Conservation (phyloP, 2,329 filamentous ascomycete genomes). For the Cordyceps pruinosa region DNA sequence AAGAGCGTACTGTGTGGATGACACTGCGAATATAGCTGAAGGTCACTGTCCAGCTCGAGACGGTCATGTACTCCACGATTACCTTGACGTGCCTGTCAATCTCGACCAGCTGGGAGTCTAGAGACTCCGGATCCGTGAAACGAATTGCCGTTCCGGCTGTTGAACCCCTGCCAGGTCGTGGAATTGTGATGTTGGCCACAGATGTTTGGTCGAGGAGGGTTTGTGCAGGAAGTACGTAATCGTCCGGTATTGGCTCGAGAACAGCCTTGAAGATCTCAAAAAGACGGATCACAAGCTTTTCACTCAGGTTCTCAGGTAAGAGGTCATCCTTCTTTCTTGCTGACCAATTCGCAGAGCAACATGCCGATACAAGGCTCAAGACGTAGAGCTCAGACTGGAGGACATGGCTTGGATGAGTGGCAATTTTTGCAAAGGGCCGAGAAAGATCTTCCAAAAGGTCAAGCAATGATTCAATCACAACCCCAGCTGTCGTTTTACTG, state of each 20-base stretch:
- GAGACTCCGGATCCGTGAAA: slow-evolving; percentile 6
- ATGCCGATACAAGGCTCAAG: slow-evolving; percentile 57
- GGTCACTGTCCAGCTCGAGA: slow-evolving; percentile 54
- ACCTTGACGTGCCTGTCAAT: slow-evolving; percentile 49
- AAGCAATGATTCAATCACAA: slow-evolving; percentile 51
- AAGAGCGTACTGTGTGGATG: slow-evolving; percentile 44
- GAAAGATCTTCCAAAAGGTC: slow-evolving; percentile 52
- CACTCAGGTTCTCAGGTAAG: slow-evolving; percentile 32
- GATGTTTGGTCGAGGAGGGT: slow-evolving; percentile 49
- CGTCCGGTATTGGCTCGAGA: slow-evolving; percentile 52
- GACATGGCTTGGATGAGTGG: slow-evolving; percentile 51
- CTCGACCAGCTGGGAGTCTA: slow-evolving; percentile 33
- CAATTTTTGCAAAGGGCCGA: slow-evolving; percentile 44
- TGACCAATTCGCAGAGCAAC: slow-evolving; percentile 56
- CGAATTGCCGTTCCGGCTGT: background rate
- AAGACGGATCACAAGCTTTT: slow-evolving; percentile 45
- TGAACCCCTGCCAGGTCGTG: slow-evolving; percentile 18
- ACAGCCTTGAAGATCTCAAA: slow-evolving; percentile 51
- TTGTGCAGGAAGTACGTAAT: slow-evolving; percentile 47
- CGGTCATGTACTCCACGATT: slow-evolving; percentile 58
- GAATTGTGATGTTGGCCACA: slow-evolving; percentile 30
- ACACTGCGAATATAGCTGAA: slow-evolving; percentile 52
- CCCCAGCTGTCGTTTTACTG: slow-evolving; percentile 45
- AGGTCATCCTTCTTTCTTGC: slow-evolving; percentile 18
- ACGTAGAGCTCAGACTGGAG: slow-evolving; percentile 59